Base-by-base conservation (phyloP, 106 monocot species). In the Xerophyta viscosa region DNA sequence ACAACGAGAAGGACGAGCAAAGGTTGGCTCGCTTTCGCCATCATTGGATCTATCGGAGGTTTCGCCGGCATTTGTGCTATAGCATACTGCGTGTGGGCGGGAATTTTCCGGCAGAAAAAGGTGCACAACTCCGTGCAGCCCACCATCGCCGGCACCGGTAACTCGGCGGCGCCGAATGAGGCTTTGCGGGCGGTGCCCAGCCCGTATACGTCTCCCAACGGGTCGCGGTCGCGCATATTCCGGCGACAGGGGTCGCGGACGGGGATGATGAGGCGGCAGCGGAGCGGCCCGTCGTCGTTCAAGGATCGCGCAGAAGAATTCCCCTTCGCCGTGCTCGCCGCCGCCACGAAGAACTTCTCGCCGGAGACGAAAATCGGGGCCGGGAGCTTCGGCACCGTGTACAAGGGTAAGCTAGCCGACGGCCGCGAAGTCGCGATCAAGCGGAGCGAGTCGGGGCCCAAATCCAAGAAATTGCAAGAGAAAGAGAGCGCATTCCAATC, bases 341-440 rank as follows among this genome's bases (percentile, higher is more conserved):
- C 47, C 2, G 92, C 92, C 4, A 86, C 92, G 0, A 77, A 77
- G 20, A 46, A 60, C 41, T 92, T 92, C 71, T 39, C 92, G 0
- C 3, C 26, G 3, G 83, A 73, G 45, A 28, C 22, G 26, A 83
- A 80, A 59, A 73, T 92, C 25, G 92, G 92, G 0, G 66, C 66
- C 4, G 92, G 92, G 3, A 83, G 87, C 59, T 92, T 83, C 50
- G 92, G 92, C 8, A 77, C 83, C 0, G 92, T 92, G 15, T 92
- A 92, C 73, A 62, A 60, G 23, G 92, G 79, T 0, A 70, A 77
- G 47, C 78, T 92, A 20, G 9, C 67, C 11, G 87, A 92, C 46
- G 83, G 92, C 6, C 69, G 82, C 2, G 87, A 83, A 49, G 92
- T 92, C 27, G 92, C 92, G 4, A 87, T 92, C 62, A 92, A 92